Base-by-base conservation (phyloP, 371 early-diverging fungal genomes). In the Fennellomyces sp. region DNA sequence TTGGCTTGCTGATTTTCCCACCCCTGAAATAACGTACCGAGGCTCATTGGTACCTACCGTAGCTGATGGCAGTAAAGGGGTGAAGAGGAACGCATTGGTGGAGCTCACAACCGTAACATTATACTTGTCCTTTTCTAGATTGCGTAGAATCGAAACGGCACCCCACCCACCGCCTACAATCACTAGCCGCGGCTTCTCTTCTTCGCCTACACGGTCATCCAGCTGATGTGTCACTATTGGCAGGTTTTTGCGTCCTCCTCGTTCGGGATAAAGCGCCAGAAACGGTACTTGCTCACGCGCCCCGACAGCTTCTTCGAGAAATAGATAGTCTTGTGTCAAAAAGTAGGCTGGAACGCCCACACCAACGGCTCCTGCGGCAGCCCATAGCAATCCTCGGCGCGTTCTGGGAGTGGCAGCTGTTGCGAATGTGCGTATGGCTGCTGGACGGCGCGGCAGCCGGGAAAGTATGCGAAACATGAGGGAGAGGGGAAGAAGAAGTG, bases 31-130 rank as follows among this genome's bases (percentile, higher is more conserved):
- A 41, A 41, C 59, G 66, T 76, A 83, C 87, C 87, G 79, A 51
- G 83, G 49, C 69, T 95, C 96, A 15, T 47, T 45, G 11, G 58
- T 94, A 0, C 96, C 96, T 0, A 89, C 89, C 2, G 91, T 87
- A 2, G 87, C 88, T 61, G 87, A 85, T 21, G 94, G 91, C 33
- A 94, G 72, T 56, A 94, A 70, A n/a, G 89, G 92, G 31, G 94
- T 95, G 55, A 96, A 94, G 17, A 91, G 74, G 69, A 94, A 96
- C 69, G 94, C 90, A 73, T 96, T 94, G 64, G 86, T 80, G 25
- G 76, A 71, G 38, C 73, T 76, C 0, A 93, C 73, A 13, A 93
- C 73, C 0, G 86, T 81, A 13, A 94, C 91, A 61, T 94, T 87
- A 65, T 91, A 95, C 35, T 82, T 73, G 48, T 78, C 80, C 30